phyloP scores from a whole-genome alignment of 2,329 filamentous ascomycete species.

The Talaromyces islandicus region DNA sequence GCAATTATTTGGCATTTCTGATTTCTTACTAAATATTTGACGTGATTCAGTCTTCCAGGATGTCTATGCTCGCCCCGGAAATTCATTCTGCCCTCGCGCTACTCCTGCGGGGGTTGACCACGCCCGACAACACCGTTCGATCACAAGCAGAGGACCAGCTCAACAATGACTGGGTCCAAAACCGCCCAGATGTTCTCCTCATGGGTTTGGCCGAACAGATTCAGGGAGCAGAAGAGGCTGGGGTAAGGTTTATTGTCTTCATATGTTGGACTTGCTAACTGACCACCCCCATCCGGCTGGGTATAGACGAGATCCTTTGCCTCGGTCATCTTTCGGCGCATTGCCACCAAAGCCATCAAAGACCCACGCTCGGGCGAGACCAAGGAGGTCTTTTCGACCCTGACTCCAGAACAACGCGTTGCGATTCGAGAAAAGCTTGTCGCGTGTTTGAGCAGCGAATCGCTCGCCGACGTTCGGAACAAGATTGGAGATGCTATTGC shows the following conservation, averaged over 20 bases:
- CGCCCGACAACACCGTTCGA: conserved; percentile 78
- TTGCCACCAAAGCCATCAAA: conserved; percentile 84
- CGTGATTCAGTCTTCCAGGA: conserved; percentile 35
- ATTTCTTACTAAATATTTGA: background rate
- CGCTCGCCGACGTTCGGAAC: conserved; percentile 70
- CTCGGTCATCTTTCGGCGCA: conserved; percentile 88
- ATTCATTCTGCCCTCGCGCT: conserved; percentile 77
- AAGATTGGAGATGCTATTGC: conserved; percentile 98
- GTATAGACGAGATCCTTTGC: conserved; percentile 78
- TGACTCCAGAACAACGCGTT: conserved; percentile 65
- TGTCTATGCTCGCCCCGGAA: conserved; percentile 83
- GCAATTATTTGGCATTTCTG: background rate
- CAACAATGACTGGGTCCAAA: conserved; percentile 79
- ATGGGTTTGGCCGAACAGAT: conserved; percentile 95
- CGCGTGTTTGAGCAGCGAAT: conserved; percentile 67
- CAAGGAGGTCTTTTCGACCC: conserved; percentile 78
- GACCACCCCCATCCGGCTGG: background rate
- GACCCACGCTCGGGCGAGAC: conserved; percentile 60
- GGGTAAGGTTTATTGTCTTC: conserved; percentile 49
- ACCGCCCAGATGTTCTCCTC: conserved; percentile 77
- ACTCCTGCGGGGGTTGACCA: conserved; percentile 83
- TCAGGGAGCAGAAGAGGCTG: conserved; percentile 65
- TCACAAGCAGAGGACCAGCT: conserved; percentile 85
- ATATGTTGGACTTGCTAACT: background rate
- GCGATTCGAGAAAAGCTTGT: conserved; percentile 81